Base-by-base conservation (phyloP, 345 rosid species). In the Psidium guajava region DNA sequence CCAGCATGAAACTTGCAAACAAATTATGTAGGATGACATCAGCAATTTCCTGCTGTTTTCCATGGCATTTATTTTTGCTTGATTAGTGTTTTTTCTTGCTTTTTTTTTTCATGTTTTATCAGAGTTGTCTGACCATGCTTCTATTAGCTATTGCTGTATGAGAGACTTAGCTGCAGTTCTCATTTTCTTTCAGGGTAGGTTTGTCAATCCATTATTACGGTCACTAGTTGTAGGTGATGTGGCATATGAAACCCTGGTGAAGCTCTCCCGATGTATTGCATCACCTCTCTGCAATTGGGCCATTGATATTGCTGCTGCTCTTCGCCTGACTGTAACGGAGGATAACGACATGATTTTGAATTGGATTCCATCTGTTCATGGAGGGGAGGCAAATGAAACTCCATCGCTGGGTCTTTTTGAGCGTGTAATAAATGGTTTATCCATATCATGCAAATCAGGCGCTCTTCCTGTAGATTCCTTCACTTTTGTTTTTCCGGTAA, bases 381-480 rank as follows among this genome's bases (percentile, higher is more conserved):
- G 94, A 36, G 91, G 86, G 85, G 94, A 90, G 88, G 87, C 88
- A 52, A 87, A 88, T 83, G 96, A 87, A 84, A 91, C 90, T 87
- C 88, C 90, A 25, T 56, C 92, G 21, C 84, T 90, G 86, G 91
- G 96, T 85, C 97, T 97, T 89, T 94, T 95, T 91, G 98, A 92
- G 91, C 95, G 94, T 88, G 91, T 97, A 77, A 87, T 96, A 56
- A 86, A 87, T 80, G 98, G 96, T 69, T 89, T 97, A 87, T 89
- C 95, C 16, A 75, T 90, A 53, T 93, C 98, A 69, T 96, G 99
- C 89, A 93, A 94, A 96, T 90, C 92, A 77, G 95, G 98, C 74
- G 94, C 98, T 82, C 98, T 97, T 86, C 99, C 99, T 83, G 98
- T 97, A 27, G 98, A 97, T 90, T 93, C 99, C 82, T 97, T 97